Percentiles rank a stretch among this genome's conserved stretches.
Evolutionary conservation across 768 basidiomycete species (phyloP).

Genomic region (Sistotremastrum suecicum): DNA sequence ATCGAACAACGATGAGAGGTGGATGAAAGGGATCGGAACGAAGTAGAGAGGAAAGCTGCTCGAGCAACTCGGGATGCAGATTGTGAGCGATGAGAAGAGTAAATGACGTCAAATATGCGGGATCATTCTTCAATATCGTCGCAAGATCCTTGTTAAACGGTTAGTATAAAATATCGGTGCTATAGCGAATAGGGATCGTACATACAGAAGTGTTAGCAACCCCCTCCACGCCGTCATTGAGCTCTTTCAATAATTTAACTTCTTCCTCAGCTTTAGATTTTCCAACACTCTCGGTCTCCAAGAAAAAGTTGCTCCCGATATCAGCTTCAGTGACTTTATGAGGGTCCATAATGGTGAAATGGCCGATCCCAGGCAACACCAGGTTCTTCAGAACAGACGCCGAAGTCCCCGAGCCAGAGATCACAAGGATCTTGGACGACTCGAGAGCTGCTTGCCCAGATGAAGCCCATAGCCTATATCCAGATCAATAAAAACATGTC

Average conservation of each 20-base stretch:
- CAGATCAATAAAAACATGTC: background rate
- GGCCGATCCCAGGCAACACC: constrained; percentile 90
- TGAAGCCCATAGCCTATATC: constrained; percentile 78
- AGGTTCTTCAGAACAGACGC: constrained; percentile 92
- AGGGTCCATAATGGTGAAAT: constrained; percentile 82
- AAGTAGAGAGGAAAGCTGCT: constrained; percentile 46
- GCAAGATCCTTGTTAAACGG: constrained; percentile 22
- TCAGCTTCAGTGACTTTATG: constrained; percentile 50
- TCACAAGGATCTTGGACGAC: constrained; percentile 62
- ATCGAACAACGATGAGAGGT: constrained; percentile 65
- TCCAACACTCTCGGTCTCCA: constrained; percentile 64
- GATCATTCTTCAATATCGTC: constrained; percentile 41
- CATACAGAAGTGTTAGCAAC: constrained; percentile 37
- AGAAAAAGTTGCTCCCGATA: constrained; percentile 94
- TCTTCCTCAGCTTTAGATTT: constrained; percentile 69
- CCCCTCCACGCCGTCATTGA: constrained; percentile 80
- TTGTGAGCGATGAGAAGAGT: constrained; percentile 82
- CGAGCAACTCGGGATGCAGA: constrained; percentile 39
- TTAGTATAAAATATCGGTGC: background rate
- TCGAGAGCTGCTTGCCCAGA: constrained; percentile 86
- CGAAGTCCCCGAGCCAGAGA: constrained; percentile 71
- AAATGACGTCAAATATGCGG: constrained; percentile 44
- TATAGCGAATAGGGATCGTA: background rate
- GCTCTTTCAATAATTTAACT: constrained; percentile 60
- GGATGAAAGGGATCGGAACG: constrained; percentile 50